Evolutionary conservation across 306 rosid genomes (phyloP).

Genomic region (Abrus pulchellus): DNA sequence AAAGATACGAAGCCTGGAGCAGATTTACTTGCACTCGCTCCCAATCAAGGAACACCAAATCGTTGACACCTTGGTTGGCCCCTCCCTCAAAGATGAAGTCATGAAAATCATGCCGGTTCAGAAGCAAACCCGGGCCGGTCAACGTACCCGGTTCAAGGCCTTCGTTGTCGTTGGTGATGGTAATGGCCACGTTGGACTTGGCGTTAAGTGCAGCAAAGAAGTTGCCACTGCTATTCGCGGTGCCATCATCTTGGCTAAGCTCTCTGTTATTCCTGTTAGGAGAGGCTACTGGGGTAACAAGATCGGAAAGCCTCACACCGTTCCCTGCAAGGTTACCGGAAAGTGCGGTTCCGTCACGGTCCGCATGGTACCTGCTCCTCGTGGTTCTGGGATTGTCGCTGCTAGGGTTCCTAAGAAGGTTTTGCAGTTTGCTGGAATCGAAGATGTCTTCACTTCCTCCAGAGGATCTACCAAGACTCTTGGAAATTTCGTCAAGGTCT

Average conservation of each 20-base stretch:
- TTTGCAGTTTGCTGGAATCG: constrained; percentile 52
- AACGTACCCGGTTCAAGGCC: constrained; percentile 56
- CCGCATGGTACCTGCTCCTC: constrained; percentile 52
- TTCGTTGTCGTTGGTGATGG: constrained; percentile 49
- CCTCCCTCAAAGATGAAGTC: constrained; percentile 49
- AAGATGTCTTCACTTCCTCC: constrained; percentile 53
- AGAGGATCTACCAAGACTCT: constrained; percentile 55
- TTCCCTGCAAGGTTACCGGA: constrained; percentile 53
- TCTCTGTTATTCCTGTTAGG: constrained; percentile 44
- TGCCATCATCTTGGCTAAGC: constrained; percentile 48
- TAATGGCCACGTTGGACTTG: constrained; percentile 52
- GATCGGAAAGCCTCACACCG: constrained; percentile 53
- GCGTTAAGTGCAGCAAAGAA: constrained; percentile 55
- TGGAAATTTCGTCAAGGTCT: constrained; percentile 54
- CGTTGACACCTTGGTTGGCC: constrained; percentile 39
- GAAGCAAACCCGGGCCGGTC: constrained; percentile 56
- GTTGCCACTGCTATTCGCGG: constrained; percentile 55
- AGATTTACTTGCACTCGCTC: constrained; percentile 52
- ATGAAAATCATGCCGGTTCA: constrained; percentile 58
- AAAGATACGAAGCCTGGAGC: constrained; percentile 40
- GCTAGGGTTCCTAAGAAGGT: constrained; percentile 59
- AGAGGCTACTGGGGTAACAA: constrained; percentile 56
- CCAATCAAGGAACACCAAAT: constrained; percentile 56
- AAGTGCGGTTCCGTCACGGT: constrained; percentile 53
- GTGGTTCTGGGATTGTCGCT: constrained; percentile 54